Percentiles rank a stretch among this genome's conserved stretches.
Evolutionary conservation across 352 stramenopile species (phyloP).

Genomic region (Phytophthora megakarya): DNA sequence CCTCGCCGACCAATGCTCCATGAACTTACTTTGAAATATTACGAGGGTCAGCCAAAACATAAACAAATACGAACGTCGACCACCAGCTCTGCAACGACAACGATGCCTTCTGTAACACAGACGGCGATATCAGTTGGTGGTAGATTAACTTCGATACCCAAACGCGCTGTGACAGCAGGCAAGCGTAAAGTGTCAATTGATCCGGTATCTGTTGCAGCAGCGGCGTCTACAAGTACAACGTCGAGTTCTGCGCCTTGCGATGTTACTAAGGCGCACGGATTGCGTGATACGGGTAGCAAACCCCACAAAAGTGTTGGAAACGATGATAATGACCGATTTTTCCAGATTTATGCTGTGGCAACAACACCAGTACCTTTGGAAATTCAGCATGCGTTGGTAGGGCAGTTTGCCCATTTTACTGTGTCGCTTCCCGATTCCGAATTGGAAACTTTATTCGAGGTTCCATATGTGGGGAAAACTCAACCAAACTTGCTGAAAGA

Average conservation of each 20-base stretch:
- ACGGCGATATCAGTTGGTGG: background rate
- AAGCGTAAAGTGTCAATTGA: conserved; percentile 11
- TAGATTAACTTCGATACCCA: background rate
- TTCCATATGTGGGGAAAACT: background rate
- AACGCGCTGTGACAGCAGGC: conserved; percentile 9
- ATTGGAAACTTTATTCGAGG: conserved; percentile 9
- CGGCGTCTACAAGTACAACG: background rate
- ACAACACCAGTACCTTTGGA: conserved; percentile 8
- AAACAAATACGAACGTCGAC: conserved; percentile 21
- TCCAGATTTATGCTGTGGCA: conserved; percentile 58
- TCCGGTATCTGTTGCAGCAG: background rate
- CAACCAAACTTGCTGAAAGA: conserved; percentile 24
- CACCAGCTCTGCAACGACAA: conserved; percentile 3
- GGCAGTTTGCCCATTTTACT: conserved; percentile 36
- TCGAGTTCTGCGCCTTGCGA: background rate
- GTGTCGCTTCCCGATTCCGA: conserved; percentile 18
- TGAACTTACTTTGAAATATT: conserved; percentile 26
- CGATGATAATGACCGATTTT: conserved; percentile 6
- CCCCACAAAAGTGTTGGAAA: background rate
- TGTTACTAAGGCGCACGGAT: background rate
- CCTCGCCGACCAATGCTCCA: conserved; percentile 26
- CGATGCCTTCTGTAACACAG: conserved; percentile 15
- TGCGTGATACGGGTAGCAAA: conserved; percentile 1
- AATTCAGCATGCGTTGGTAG: conserved; percentile 22
- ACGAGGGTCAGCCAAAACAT: conserved; percentile 28